Evolutionary conservation across 2,329 filamentous ascomycete genomes (phyloP).

Genomic region (Ophiostoma himal-ulmi): DNA sequence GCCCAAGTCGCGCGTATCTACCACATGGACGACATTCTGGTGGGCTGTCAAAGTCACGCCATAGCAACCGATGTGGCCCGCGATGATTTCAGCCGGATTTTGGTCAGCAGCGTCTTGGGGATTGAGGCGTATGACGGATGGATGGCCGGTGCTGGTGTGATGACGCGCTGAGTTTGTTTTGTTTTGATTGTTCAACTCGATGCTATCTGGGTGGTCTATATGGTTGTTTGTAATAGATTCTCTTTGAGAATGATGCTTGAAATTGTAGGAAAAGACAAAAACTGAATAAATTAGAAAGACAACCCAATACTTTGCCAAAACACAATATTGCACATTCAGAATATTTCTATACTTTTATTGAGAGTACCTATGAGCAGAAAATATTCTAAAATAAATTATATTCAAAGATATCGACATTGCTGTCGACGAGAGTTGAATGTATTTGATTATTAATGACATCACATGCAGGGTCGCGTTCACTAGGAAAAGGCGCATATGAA

Average conservation of each 20-base stretch:
- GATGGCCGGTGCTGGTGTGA: not conserved
- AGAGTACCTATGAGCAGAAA: no score
- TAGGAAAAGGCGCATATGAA: conserved; percentile 24
- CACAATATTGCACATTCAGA: not conserved
- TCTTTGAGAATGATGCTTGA: not conserved
- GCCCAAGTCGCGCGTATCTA: not conserved
- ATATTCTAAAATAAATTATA: not conserved
- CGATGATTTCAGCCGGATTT: not conserved
- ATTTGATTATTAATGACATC: not conserved
- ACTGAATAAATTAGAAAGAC: not conserved
- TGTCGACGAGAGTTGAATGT: not conserved
- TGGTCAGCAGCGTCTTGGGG: not conserved
- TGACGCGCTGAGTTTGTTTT: not conserved
- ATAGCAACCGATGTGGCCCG: not conserved
- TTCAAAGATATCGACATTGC: not conserved
- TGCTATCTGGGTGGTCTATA: not conserved
- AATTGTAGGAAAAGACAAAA: not conserved
- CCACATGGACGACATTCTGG: not conserved
- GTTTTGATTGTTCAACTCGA: not conserved
- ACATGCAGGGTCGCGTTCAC: not conserved
- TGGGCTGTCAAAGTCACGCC: not conserved
- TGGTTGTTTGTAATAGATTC: not conserved
- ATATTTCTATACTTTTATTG: not conserved
- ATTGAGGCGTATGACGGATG: not conserved
- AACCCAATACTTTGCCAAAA: not conserved